Base-by-base conservation (phyloP, 257 asterid species). In the Leonotis leonurus region DNA sequence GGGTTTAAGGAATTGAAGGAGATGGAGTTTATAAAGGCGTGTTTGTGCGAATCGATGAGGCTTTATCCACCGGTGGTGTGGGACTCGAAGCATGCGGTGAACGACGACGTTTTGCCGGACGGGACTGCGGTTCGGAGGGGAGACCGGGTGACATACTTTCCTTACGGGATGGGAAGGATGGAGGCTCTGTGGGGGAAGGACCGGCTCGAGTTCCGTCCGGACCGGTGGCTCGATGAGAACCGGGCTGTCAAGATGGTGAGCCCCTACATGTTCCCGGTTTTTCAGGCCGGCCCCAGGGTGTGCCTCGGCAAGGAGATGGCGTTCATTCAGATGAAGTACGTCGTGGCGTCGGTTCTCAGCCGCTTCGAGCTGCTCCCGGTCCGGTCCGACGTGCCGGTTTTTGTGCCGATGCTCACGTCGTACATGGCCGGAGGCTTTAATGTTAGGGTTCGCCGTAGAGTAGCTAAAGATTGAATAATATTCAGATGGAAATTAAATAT, bases 51-150 rank as follows among this genome's bases (percentile, higher is more conserved):
- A 24, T 73, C 89, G 0, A 77, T 90, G 90, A 73, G 97, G 72
- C 93, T 90, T 1, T 90, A 90, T 48, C 97, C 97, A 1, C 97
- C 97, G n/a, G 97, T 90, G 53, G 96, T 79, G 50, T 90, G 96
- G 95, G 97, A 90, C 71, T 88, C 96, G 0, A 88, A 88, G 51
- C 90, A 85, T 36, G 90, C 95, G 1, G 78, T 60, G 1, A 65
- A 45, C 0, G 90, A 81, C 64, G 97, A 90, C 52, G 53, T 80
- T 1, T 62, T 90, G 49, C 96, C 95, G 0, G 97, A 90, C 18
- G 97, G 97, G 0, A 87, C 96, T 0, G 70, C 50, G 64, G 81
- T 83, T 20, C 17, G 2, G 4, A 60, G 45, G 1, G 97, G 97
- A 1, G 63, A 87, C 68, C 76, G 95, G 70, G 92, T 90, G 5